Conservation (phyloP, 805 yeast genomes). For the Saccharomycopsis synnaedendra region DNA sequence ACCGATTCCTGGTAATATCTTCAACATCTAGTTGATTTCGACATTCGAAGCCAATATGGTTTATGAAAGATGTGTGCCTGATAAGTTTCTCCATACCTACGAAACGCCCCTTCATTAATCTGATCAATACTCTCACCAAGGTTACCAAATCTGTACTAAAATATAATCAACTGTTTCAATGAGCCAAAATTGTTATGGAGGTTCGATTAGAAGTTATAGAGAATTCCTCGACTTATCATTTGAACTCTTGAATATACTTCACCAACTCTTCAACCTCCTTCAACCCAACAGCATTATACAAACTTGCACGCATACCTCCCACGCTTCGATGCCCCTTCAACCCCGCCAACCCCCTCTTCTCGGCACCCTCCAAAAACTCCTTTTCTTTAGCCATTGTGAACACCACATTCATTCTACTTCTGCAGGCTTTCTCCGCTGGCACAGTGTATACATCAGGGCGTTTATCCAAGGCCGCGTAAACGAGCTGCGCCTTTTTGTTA, state of each 20-base stretch:
- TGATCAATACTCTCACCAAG: too few relatives aligned
- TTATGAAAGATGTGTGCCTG: too few relatives aligned
- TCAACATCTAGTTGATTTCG: too few relatives aligned
- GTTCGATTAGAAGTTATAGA: too few relatives aligned
- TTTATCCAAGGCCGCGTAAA: slow-evolving; percentile 57
- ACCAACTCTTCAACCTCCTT: slow-evolving; percentile 48
- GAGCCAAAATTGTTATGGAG: too few relatives aligned
- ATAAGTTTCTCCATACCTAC: too few relatives aligned
- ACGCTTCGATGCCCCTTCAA: slow-evolving; percentile 94
- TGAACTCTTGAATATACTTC: slow-evolving; percentile 21
- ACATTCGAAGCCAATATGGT: too few relatives aligned
- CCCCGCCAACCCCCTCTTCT: slow-evolving; percentile 50
- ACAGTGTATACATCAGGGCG: slow-evolving; percentile 53
- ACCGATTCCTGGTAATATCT: too few relatives aligned
- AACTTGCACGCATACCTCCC: slow-evolving; percentile 91
- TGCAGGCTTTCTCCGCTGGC: slow-evolving; percentile 50
- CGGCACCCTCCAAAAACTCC: slow-evolving; percentile 61
- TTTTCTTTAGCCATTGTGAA: slow-evolving; percentile 50
- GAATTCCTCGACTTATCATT: too few relatives aligned
- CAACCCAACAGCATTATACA: slow-evolving; percentile 76
- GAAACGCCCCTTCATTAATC: too few relatives aligned
- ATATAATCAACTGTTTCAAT: too few relatives aligned
- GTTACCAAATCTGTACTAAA: too few relatives aligned
- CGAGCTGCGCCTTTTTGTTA: slow-evolving; percentile 43
- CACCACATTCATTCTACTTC: slow-evolving; percentile 90